A percentile compares a stretch with the other conserved stretches of the same genome.
These are phyloP conservation scores for Citrus maxima DNA, from an alignment of 345 rosid genomes.

Conservation along the genomic window DNA sequence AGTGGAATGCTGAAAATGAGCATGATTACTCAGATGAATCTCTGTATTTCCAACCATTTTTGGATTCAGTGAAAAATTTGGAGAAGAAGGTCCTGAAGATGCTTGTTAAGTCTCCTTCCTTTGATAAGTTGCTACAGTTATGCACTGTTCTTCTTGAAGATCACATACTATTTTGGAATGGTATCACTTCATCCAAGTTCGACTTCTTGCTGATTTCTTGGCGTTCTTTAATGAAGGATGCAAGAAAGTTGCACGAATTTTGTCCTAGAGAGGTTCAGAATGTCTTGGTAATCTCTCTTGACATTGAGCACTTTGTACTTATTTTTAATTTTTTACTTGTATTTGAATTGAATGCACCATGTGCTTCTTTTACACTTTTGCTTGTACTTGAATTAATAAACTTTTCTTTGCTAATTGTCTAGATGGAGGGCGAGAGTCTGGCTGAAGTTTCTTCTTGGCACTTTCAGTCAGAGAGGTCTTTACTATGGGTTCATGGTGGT, in stretches of 20 bases:
- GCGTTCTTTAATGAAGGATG: constrained; percentile 62
- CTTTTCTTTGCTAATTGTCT: constrained; percentile 19
- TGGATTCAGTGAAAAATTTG: constrained; percentile 53
- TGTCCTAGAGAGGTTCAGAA: constrained; percentile 49
- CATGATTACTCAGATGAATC: constrained; percentile 33
- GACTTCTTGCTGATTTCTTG: constrained; percentile 53
- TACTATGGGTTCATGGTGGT: constrained; percentile 91
- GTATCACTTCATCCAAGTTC: constrained; percentile 41
- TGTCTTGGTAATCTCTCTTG: constrained; percentile 49
- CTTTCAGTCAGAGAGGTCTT: constrained; percentile 50
- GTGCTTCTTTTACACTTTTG: background rate
- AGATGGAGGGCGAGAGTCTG: constrained; percentile 54
- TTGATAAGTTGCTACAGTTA: constrained; percentile 41
- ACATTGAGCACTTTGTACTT: constrained; percentile 3
- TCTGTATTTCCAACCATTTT: constrained; percentile 36
- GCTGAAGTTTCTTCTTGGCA: constrained; percentile 38
- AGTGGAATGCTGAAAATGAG: constrained; percentile 64
- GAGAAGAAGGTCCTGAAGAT: constrained; percentile 54
- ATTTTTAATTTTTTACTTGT: constrained; percentile 4
- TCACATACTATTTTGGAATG: constrained; percentile 70
- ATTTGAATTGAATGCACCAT: constrained; percentile 2
- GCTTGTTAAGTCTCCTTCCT: constrained; percentile 52
- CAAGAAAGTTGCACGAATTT: constrained; percentile 43
- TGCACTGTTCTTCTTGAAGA: constrained; percentile 57
- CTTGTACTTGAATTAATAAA: constrained; percentile 11